Evolutionary conservation across 495 filamentous ascomycete species (phyloP).

Genomic region (Aspergillus incahuasiensis): DNA sequence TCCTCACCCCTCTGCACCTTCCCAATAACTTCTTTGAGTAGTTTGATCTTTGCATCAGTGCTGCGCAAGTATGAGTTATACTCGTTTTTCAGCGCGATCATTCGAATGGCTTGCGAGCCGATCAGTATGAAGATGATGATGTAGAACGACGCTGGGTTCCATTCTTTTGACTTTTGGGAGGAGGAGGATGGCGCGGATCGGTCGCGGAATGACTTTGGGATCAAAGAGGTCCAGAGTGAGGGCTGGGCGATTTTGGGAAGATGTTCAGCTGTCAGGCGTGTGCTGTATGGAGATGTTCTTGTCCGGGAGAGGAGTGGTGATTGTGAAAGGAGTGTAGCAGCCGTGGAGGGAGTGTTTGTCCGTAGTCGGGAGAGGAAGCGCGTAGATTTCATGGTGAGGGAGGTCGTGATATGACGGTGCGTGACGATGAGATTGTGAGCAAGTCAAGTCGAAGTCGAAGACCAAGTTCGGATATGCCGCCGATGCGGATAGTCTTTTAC

Average conservation of each 20-base stretch:
- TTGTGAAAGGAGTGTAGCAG: background rate
- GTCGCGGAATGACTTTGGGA: constrained; percentile 48
- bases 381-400: constrained; percentile 6
- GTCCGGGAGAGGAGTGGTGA: background rate
- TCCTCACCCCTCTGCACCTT: constrained; percentile 78
- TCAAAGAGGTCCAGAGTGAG: constrained; percentile 66
- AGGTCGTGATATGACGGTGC: background rate
- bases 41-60: constrained; percentile 70
- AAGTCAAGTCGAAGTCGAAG: background rate
- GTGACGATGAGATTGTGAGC: background rate
- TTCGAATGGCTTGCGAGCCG: constrained; percentile 89
- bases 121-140: constrained; percentile 88
- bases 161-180: constrained; percentile 55
- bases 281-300: constrained; percentile 5
- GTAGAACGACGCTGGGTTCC: constrained; percentile 92
- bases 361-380: background rate
- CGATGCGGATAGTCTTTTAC: constrained; percentile 2
- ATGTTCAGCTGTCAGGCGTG: constrained; percentile 23
- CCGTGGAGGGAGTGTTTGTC: background rate
- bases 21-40: constrained; percentile 79
- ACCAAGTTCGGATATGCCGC: background rate
- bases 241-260: constrained; percentile 58
- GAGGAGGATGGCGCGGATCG: constrained; percentile 21
- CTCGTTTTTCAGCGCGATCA: constrained; percentile 75
- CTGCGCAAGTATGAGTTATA: constrained; percentile 65